phyloP scores from a whole-genome alignment of 257 asterid genomes.

The Solanum appendiculatum region DNA sequence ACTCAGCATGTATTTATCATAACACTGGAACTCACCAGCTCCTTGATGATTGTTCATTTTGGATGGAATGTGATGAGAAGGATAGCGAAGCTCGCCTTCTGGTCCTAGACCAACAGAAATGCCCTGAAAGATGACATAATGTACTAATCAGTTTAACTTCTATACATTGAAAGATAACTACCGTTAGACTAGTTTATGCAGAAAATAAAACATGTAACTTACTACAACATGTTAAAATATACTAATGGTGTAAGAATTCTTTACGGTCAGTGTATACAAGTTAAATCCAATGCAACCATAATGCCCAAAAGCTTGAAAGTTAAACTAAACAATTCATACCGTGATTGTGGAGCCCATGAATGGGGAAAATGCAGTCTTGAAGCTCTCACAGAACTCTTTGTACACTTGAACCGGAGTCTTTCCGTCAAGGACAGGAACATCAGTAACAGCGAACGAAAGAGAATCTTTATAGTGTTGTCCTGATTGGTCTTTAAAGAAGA shows the following conservation, averaged over 20 bases:
- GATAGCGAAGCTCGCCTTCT: conserved; percentile 78
- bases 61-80: conserved; percentile 42
- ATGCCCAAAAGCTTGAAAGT: not conserved
- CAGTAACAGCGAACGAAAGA: conserved; percentile 64
- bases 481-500: conserved; percentile 53
- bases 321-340: conserved; percentile 24
- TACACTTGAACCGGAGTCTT: conserved; percentile 68
- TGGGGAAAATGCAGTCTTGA: conserved; percentile 47
- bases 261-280: not conserved
- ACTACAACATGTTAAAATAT: not conserved
- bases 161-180: not conserved
- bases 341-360: conserved; percentile 69
- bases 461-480: conserved; percentile 52
- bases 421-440: conserved; percentile 69
- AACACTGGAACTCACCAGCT: conserved; percentile 88
- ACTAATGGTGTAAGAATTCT: not conserved
- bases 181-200: not conserved
- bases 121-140: conserved; percentile 32
- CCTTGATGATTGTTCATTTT: conserved; percentile 18
- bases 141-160: not conserved
- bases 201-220: not conserved
- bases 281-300: not conserved
- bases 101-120: conserved; percentile 84
- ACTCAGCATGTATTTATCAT: conserved; percentile 54
- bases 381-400: conserved; percentile 47